A percentile compares a stretch with the other conserved stretches of the same genome.
phyloP scores from a whole-genome alignment of 306 rosid genomes.

The Cucumis sativus region DNA sequence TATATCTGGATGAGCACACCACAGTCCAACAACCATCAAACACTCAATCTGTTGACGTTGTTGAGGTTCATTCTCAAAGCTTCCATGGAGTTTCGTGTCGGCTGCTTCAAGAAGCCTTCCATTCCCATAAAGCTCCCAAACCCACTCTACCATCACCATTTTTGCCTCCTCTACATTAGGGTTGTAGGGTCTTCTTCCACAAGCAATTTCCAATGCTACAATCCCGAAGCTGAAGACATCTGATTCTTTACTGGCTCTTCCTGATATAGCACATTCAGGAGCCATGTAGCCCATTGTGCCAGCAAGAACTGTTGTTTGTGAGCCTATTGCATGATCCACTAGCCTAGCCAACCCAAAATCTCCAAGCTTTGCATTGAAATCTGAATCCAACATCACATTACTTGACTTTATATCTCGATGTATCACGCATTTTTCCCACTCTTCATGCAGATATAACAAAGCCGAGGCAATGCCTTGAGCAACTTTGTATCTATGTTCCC shows the following conservation, averaged over 20 bases:
- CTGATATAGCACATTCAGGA: neutral
- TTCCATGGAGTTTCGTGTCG: conserved; percentile 7
- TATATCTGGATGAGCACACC: conserved; percentile 27
- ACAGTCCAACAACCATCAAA: conserved; percentile 19
- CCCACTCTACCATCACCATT: conserved; percentile 21
- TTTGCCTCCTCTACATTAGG: neutral
- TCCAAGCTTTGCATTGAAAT: conserved; percentile 12
- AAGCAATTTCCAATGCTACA: conserved; percentile 33
- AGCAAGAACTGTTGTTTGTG: conserved; percentile 5
- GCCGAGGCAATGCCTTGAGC: conserved; percentile 13
- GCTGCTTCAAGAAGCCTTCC: conserved; percentile 11
- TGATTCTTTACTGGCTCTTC: conserved; percentile 12
- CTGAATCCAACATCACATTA: conserved; percentile 18
- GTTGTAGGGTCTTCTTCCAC: conserved; percentile 26
- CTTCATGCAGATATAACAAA: conserved; percentile 11
- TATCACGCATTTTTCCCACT: conserved; percentile 16
- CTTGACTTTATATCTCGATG: conserved; percentile 18
- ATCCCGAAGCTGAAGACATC: conserved; percentile 33
- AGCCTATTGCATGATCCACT: neutral
- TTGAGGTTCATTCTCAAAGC: neutral
- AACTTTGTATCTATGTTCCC: conserved; percentile 3
- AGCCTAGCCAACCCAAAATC: conserved; percentile 20
- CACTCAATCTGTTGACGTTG: conserved; percentile 9
- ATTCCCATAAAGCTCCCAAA: conserved; percentile 17
- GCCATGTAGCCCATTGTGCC: conserved; percentile 23